Evolutionary conservation across 768 basidiomycete species (phyloP), one percentile per base, ranked within the genome.

Genomic region (Auriscalpium vulgare): DNA sequence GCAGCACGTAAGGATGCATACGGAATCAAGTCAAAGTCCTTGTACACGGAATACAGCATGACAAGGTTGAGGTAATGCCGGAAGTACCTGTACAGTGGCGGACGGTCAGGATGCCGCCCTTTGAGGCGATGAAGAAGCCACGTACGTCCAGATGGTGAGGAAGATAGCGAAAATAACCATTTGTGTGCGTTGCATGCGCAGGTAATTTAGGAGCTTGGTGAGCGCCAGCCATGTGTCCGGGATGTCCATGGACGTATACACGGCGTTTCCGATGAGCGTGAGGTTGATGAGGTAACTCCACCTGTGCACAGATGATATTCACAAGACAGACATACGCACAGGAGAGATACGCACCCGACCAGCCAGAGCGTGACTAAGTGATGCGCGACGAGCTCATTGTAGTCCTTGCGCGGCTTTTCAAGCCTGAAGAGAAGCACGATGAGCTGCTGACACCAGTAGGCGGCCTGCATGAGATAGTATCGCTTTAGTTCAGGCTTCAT

Each of bases 211-310:
- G 11, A 93, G 68, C 72, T 98, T 98, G 16, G 89, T 85, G 52
- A 92, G 87, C 11, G 91, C 93, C 11, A 99, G 76, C 70, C 88
- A 90, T 37, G 83, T 72, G 67, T 99, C 97, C 0, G 95, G 92
- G 17, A 95, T 77, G 73, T 99, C 97, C 97, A 98, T 98, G 68
- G 93, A 97, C 72, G 95, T 78, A 64, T 87, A 98, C 34, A 99
- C 81, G 6, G 93, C 87, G 60, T 90, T 88, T 10, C 97, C 97
- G 45, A 98, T 94, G 51, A 81, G 70, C 0, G 94, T 97, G 52
- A 92, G 45, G 70, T 91, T 94, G 61, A 84, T 58, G 36, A 85
- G 62, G 65, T 92, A 91, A 62, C 90, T 92, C 90, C 91, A 91
- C 38, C 91, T 92, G 65, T 29, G 21, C 13, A 55, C 60, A 46